Percentiles rank a stretch among this genome's conserved stretches.
phyloP scores from a whole-genome alignment of 2,329 filamentous ascomycete genomes.

The Pyricularia sp. region DNA sequence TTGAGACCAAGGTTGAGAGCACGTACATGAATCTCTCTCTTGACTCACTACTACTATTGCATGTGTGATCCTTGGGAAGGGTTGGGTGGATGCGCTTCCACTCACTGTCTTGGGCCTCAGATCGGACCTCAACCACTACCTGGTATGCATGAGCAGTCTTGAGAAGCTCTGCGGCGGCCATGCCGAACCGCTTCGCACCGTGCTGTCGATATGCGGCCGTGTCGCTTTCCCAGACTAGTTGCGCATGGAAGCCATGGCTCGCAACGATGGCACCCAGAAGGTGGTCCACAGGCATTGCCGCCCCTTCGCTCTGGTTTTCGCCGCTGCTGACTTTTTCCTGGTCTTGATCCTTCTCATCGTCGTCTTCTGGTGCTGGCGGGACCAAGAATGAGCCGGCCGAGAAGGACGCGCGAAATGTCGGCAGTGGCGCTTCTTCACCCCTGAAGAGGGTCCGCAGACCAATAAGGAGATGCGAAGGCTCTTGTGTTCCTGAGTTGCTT shows the following conservation, averaged over 20 bases:
- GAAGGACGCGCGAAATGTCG: constrained; percentile 54
- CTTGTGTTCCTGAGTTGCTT: constrained; percentile 27
- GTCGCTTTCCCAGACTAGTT: constrained; percentile 84
- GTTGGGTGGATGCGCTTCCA: background rate
- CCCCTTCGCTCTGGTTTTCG: constrained; percentile 9
- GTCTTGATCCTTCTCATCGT: constrained; percentile 12
- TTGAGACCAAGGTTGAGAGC: constrained; percentile 66
- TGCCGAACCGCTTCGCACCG: constrained; percentile 70
- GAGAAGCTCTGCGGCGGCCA: constrained; percentile 74
- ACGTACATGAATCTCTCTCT: constrained; percentile 59
- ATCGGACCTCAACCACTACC: constrained; percentile 28
- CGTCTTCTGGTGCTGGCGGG: constrained; percentile 15
- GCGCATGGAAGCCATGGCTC: constrained; percentile 84
- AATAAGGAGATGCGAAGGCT: constrained; percentile 39
- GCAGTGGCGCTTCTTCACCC: constrained; percentile 46
- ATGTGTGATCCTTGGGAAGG: background rate
- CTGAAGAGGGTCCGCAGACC: constrained; percentile 47
- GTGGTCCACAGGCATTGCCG: constrained; percentile 23
- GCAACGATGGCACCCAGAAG: constrained; percentile 70
- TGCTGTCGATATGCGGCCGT: constrained; percentile 70
- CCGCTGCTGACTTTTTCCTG: constrained; percentile 13
- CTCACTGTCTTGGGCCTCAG: background rate
- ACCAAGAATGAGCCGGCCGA: constrained; percentile 45
- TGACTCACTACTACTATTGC: background rate
- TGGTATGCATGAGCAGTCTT: constrained; percentile 39